These are phyloP conservation scores for Iris macrosiphon DNA, from an alignment of 106 monocot genomes.

Conservation along the genomic window DNA sequence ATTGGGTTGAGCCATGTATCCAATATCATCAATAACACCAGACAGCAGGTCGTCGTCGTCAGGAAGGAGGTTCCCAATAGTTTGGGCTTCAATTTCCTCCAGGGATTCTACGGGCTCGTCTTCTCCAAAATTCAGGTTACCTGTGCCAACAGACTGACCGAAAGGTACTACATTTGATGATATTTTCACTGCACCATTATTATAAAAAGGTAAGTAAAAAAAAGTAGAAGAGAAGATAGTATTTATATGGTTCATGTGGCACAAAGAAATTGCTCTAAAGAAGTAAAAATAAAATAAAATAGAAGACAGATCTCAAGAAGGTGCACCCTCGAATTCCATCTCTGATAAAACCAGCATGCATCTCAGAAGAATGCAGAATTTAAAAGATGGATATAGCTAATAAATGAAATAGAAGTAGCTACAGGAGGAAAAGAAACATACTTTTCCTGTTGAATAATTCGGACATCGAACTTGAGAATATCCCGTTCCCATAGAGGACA, in stretches of 20 bases:
- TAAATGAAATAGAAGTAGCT: too few relatives aligned
- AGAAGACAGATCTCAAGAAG: too few relatives aligned
- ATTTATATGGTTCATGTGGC: too few relatives aligned
- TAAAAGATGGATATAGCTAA: too few relatives aligned
- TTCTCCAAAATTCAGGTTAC: constrained; percentile 23
- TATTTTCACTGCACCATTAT: constrained; percentile 37
- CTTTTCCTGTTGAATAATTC: constrained; percentile 40
- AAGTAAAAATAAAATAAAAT: too few relatives aligned
- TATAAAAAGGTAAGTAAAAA: background rate
- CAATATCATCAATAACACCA: constrained; percentile 43
- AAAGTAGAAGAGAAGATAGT: background rate
- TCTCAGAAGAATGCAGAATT: too few relatives aligned
- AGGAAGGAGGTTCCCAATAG: constrained; percentile 82
- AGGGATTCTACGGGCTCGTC: constrained; percentile 46
- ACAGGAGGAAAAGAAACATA: constrained; percentile 18
- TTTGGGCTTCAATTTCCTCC: constrained; percentile 81
- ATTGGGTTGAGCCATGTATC: constrained; percentile 17
- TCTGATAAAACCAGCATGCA: constrained; percentile 7
- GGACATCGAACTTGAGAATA: constrained; percentile 49
- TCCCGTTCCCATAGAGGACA: constrained; percentile 28
- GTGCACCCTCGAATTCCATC: too few relatives aligned
- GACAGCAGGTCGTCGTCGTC: constrained; percentile 74
- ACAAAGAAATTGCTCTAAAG: too few relatives aligned
- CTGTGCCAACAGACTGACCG: constrained; percentile 25
- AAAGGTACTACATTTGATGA: constrained; percentile 24